Evolutionary conservation across 23 red algal genomes (phyloP).

Genomic region (Cyanidioschyzon merolae): DNA sequence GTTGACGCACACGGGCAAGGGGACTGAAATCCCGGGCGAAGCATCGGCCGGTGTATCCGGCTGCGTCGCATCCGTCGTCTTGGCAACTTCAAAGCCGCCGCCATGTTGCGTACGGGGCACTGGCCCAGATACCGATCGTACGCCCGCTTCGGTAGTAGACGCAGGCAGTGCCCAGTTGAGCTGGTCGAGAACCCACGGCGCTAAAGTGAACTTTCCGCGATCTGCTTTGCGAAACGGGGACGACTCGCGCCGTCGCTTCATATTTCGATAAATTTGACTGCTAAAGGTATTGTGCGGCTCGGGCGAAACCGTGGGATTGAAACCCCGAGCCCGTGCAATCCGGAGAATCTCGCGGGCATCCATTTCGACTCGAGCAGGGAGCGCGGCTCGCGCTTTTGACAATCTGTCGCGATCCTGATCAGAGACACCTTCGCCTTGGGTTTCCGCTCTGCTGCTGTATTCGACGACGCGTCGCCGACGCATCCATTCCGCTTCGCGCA

Average conservation of each 20-base stretch:
- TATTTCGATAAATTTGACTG: slow-evolving; percentile 35
- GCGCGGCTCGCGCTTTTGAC: background rate
- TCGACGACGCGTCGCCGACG: background rate
- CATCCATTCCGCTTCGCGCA: background rate
- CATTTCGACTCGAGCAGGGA: background rate
- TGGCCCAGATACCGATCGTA: too few species aligned
- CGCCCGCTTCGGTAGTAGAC: too few species aligned
- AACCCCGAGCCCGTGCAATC: slow-evolving; percentile 5
- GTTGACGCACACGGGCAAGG: too few species aligned
- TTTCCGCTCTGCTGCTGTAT: background rate
- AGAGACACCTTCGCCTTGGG: background rate
- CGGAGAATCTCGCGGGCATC: slow-evolving; percentile 9
- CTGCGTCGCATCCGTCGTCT: too few species aligned
- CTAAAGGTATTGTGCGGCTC: slow-evolving; percentile 34
- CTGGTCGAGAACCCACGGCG: background rate
- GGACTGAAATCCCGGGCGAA: too few species aligned
- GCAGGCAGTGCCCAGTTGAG: background rate
- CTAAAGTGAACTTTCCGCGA: slow-evolving; percentile 20
- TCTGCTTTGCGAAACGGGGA: slow-evolving; percentile 28
- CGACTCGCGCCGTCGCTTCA: slow-evolving; percentile 22
- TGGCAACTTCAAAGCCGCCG: too few species aligned
- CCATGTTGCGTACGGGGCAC: too few species aligned
- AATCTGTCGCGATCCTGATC: background rate
- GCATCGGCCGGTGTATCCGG: too few species aligned
- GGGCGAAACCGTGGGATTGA: slow-evolving; percentile 5